Evolutionary conservation across 1,284 basidiomycete genomes (phyloP), one percentile per base, ranked within the genome.

Genomic region (Sporisorium graminicola): DNA sequence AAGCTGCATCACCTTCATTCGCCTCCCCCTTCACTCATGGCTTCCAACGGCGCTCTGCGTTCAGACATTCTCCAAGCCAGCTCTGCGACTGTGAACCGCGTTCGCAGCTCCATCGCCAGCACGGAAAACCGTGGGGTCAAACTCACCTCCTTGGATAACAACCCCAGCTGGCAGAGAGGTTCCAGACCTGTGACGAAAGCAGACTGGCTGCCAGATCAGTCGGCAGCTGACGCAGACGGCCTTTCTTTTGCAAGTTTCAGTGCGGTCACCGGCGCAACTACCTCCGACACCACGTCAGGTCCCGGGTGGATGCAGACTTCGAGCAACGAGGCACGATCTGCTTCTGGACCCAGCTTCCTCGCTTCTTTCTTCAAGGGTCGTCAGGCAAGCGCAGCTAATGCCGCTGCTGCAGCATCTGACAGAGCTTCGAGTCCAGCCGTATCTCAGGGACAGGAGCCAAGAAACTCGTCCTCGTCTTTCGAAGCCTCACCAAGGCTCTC

Each of bases 251-350:
- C 29, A 9, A 54, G 24, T 7, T 31, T 40, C 12, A 51, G 12
- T 27, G 29, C 29, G 6, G 35, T 14, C 18, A 14, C 40, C 6
- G 31, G 13, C 12, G 42, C 40, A 13, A 56, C 33, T 42, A 26
- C 56, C 0, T 29, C 62, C 4, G 37, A 18, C 22, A 58, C 46
- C 5, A 53, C 29, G 12, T 75, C 69, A 4, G 74, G 74, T 10
- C 74, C 74, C 7, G 74, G 74, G 8, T 76, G 74, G 74, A 51
- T 47, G 42, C 74, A 72, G 40, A 69, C 74, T 5, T 65, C 74
- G 18, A 65, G 37, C 43, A 69, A 57, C 52, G 74, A 76, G 16
- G 50, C 54, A 13, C 57, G 65, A 20, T 67, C 68, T 14, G 44
- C 62, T 1, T 65, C 66, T 3, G 62, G 59, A 0, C 54, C 68